phyloP scores from a whole-genome alignment of 345 rosid species.

The Adansonia digitata region DNA sequence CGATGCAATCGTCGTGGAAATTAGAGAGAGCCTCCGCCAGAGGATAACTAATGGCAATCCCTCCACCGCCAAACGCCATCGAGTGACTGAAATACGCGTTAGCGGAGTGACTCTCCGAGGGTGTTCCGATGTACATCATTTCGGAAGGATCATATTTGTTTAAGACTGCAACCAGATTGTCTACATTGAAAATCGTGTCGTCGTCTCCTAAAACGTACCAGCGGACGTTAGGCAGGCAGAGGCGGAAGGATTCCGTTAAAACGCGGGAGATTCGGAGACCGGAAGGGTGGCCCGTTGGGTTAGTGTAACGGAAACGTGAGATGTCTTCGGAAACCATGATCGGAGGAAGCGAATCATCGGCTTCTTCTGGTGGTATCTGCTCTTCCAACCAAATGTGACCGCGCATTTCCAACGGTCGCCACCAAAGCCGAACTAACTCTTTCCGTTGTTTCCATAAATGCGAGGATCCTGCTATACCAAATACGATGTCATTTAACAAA shows the following conservation, averaged over 20 bases:
- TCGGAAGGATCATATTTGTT: constrained; percentile 68
- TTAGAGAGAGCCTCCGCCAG: constrained; percentile 64
- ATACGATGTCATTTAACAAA: constrained; percentile 49
- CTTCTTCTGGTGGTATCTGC: constrained; percentile 31
- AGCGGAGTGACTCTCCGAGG: constrained; percentile 91
- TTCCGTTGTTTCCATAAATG: constrained; percentile 73
- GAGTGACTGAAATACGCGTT: constrained; percentile 76
- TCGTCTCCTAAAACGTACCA: constrained; percentile 95
- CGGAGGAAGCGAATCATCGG: constrained; percentile 59
- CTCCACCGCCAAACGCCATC: constrained; percentile 98
- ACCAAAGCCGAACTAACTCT: constrained; percentile 85
- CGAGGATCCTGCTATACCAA: constrained; percentile 92
- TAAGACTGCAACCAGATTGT: constrained; percentile 59
- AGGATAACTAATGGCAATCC: constrained; percentile 83
- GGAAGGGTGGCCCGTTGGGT: constrained; percentile 89
- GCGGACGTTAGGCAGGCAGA: constrained; percentile 50
- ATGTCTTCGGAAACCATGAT: constrained; percentile 78
- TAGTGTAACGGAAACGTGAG: constrained; percentile 84
- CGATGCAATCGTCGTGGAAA: constrained; percentile 67
- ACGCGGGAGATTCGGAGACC: constrained; percentile 88
- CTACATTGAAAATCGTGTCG: constrained; percentile 75
- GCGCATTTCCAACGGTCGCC: constrained; percentile 65
- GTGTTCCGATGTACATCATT: constrained; percentile 77
- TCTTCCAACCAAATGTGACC: constrained; percentile 93
- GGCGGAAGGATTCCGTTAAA: constrained; percentile 61